Evolutionary conservation across 1,284 basidiomycete species (phyloP).

Genomic region (Malassezia obtusa): DNA sequence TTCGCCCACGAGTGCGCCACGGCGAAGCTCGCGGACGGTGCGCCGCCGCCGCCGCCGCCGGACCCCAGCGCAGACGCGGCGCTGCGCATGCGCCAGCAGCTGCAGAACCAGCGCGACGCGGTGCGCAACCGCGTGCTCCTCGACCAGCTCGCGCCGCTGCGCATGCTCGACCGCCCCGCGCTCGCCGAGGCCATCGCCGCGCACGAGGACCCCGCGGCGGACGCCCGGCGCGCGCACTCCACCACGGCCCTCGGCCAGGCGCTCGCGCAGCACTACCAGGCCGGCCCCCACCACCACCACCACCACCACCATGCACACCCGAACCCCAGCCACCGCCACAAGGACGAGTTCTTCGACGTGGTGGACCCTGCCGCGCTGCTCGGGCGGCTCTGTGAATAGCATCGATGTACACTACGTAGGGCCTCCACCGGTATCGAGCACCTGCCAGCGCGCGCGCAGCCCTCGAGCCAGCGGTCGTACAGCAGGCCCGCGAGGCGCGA

Average conservation of each 20-base stretch:
- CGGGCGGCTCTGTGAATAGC: conserved; percentile 23
- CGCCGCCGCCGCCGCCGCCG: not conserved
- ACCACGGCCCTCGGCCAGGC: conserved; percentile 6
- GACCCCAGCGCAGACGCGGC: not conserved
- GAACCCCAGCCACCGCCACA: conserved; percentile 22
- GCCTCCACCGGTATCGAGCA: conserved; percentile 1
- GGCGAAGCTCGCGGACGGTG: conserved; percentile 22
- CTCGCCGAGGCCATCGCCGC: conserved; percentile 26
- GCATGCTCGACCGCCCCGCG: conserved; percentile 30
- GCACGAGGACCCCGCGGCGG: not conserved
- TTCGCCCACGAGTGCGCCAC: conserved; percentile 19
- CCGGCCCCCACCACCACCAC: conserved; percentile 2
- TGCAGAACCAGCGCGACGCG: conserved; percentile 11
- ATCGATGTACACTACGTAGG: conserved; percentile 8
- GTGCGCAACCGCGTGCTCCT: conserved; percentile 32
- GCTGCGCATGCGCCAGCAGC: conserved; percentile 2
- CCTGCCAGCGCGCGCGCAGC: conserved; percentile 52
- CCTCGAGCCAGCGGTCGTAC: conserved; percentile 91
- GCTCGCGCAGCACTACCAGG: conserved; percentile 13
- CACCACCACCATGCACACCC: conserved; percentile 10
- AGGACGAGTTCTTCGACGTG: conserved; percentile 41
- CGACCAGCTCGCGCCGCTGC: conserved; percentile 34
- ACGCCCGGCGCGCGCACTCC: not conserved
- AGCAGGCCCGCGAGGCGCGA: conserved; percentile 80
- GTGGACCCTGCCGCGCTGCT: conserved; percentile 41